These are phyloP conservation scores for Yamadazyma kanchanaburiensis DNA, from an alignment of 1,139 yeast species.

Conservation along the genomic window DNA sequence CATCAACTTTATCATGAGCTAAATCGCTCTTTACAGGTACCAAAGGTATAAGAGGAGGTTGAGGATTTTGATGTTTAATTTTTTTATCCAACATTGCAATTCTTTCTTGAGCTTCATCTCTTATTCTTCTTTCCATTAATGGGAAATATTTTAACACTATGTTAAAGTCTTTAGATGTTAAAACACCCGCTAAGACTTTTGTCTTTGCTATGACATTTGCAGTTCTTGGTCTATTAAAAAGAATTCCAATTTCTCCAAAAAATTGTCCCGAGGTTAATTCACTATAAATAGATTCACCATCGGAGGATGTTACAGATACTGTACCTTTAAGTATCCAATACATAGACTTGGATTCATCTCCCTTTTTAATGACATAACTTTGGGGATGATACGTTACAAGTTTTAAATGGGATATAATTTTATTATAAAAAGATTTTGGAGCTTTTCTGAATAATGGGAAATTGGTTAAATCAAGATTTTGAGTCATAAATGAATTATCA, in stretches of 20 bases:
- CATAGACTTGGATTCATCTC: slow-evolving; percentile 76
- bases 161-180: slow-evolving; percentile 62
- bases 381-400: slow-evolving; percentile 63
- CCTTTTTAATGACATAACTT: slow-evolving; percentile 63
- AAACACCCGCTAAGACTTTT: slow-evolving; percentile 61
- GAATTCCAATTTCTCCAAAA: slow-evolving; percentile 76
- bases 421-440: slow-evolving; percentile 59
- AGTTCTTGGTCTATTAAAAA: slow-evolving; percentile 71
- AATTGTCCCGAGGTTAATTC: slow-evolving; percentile 66
- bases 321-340: slow-evolving; percentile 76
- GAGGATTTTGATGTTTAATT: slow-evolving; percentile 22
- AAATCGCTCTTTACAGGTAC: slow-evolving; percentile 1
- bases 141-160: slow-evolving; percentile 62
- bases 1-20: slow-evolving; percentile 26
- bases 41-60: slow-evolving; percentile 5
- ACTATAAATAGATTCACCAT: slow-evolving; percentile 72
- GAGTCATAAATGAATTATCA: slow-evolving; percentile 42
- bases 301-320: slow-evolving; percentile 70
- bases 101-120: slow-evolving; percentile 79
- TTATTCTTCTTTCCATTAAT: slow-evolving; percentile 58
- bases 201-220: slow-evolving; percentile 77
- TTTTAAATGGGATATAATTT: slow-evolving; percentile 55
- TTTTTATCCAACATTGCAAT: slow-evolving; percentile 66
- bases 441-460: slow-evolving; percentile 66
- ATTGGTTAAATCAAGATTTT: slow-evolving; percentile 33